Base-by-base conservation (phyloP, 768 basidiomycete species). In the Paxillus ammoniavirescens region DNA sequence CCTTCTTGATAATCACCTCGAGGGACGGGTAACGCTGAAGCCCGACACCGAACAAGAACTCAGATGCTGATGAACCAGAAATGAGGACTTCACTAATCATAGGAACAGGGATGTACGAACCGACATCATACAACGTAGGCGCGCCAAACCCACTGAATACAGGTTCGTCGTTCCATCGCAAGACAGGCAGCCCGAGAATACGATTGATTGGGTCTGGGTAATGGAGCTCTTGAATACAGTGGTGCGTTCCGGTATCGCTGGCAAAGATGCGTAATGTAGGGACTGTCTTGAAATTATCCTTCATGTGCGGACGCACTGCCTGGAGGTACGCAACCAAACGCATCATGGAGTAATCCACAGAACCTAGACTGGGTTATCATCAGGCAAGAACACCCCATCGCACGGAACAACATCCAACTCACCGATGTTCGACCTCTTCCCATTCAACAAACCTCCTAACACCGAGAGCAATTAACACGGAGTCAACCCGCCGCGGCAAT, bases 391-490 rank as follows among this genome's bases (percentile, higher is more conserved):
- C 21, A 37, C 12, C 35, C 3, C 35, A 14, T 8, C 5, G 33
- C 13, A 12, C 14, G 2, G 42, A 18, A 28, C 17, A 8, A 30
- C 8, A 12, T 31, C 8, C 3, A 33, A 17, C 31, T 26, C 36
- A 49, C 53, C 49, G 48, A 4, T 17, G 35, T 33, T 28, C 43
- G 33, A 98, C 81, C 1, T 93, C 72, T 65, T 93, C 90, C 4
- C 96, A 74, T 53, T 94, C 89, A 17, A 95, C 89, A 58, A 92
- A 90, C 63, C 82, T 85, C 5, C 86, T 35, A 14, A 35, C 13
- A 35, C 35, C 35, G 5, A 35, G 35, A 14, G 10, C 9, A 35
- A 12, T 5, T 35, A 35, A 12, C 35, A 35, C 35, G 13, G 10
- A 0, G 14, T 35, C 35, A 14, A 13, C 5, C 10, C 12, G 35